Conservation (phyloP, 139 green algal genomes). For the Chlamydomonas sp. region DNA sequence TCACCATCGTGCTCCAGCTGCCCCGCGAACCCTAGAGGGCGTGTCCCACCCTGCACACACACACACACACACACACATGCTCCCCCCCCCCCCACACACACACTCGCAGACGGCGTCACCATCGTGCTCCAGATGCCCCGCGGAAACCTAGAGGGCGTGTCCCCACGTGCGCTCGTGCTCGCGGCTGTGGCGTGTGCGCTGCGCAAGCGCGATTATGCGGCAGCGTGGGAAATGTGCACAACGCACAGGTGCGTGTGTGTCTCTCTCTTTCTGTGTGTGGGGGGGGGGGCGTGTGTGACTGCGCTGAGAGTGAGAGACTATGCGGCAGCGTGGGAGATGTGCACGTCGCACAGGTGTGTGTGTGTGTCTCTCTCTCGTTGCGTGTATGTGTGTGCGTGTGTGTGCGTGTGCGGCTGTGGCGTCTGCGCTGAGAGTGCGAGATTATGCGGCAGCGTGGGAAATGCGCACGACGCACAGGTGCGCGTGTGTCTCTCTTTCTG, state of each 20-base stretch:
- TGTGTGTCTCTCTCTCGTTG: conserved; percentile 50
- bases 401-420: conserved; percentile 71
- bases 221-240: conserved; percentile 53
- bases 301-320: too few species aligned
- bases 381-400: conserved; percentile 64
- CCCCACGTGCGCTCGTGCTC: conserved; percentile 75
- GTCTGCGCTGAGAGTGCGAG: conserved; percentile 30
- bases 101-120: conserved; percentile 18
- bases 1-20: too few species aligned
- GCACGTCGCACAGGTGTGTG: conserved; percentile 34
- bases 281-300: too few species aligned
- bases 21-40: too few species aligned
- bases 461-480: conserved; percentile 46
- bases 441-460: conserved; percentile 54
- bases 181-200: conserved; percentile 50
- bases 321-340: conserved; percentile 58
- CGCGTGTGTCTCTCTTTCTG: neutral
- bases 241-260: conserved; percentile 28
- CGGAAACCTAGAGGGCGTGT: conserved; percentile 87
- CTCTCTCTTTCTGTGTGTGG: too few species aligned
- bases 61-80: too few species aligned
- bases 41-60: too few species aligned
- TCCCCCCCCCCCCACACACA: too few species aligned
- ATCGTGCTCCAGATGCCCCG: conserved; percentile 80
- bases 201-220: conserved; percentile 31